These are phyloP conservation scores for Cytospora schulzeri DNA, from an alignment of 2,329 filamentous ascomycete genomes.

Conservation along the genomic window DNA sequence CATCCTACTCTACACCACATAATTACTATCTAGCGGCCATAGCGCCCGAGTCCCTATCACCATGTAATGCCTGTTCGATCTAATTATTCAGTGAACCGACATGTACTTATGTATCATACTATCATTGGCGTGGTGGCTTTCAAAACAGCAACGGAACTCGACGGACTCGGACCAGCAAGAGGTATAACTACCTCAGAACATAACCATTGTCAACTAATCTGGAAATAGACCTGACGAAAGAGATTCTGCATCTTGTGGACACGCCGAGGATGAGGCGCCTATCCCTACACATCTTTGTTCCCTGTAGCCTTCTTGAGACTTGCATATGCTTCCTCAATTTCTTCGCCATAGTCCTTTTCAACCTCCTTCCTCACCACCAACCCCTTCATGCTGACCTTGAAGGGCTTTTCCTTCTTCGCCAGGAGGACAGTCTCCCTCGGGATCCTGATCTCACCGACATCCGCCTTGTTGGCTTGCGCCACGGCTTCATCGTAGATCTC, in stretches of 20 bases:
- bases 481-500: neutral
- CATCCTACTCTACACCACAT: too few relatives aligned
- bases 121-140: too few relatives aligned
- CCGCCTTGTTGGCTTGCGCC: neutral
- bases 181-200: too few relatives aligned
- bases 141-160: too few relatives aligned
- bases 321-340: neutral
- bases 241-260: neutral
- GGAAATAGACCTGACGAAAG: too few relatives aligned
- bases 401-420: neutral
- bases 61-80: too few relatives aligned
- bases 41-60: too few relatives aligned
- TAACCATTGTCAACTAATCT: too few relatives aligned
- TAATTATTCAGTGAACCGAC: too few relatives aligned
- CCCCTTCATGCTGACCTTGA: neutral
- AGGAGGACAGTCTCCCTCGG: neutral
- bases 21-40: too few relatives aligned
- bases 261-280: neutral
- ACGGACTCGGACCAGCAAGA: too few relatives aligned
- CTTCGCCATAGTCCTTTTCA: neutral
- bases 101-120: too few relatives aligned
- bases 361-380: neutral
- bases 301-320: neutral
- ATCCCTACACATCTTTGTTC: neutral
- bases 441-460: neutral